Evolutionary conservation across 306 rosid genomes (phyloP).

Genomic region (Trifolium dubium): DNA sequence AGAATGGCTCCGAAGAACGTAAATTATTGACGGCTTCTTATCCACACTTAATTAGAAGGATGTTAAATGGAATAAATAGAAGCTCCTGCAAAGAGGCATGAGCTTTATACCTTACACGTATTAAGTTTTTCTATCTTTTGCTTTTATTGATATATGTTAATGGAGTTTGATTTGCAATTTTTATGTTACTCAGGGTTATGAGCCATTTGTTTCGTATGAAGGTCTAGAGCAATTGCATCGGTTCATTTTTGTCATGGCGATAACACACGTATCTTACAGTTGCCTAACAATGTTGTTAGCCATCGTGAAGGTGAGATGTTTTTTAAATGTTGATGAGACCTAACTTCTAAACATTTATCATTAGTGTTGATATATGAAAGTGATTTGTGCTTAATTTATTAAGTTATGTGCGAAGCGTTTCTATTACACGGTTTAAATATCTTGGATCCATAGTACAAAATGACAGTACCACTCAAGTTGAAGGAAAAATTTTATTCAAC

Average conservation of each 20-base stretch:
- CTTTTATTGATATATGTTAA: conserved; percentile 29
- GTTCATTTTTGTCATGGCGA: conserved; percentile 96
- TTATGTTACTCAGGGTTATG: conserved; percentile 70
- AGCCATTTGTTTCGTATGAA: conserved; percentile 90
- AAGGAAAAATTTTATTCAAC: not conserved
- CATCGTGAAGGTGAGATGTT: conserved; percentile 79
- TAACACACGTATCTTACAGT: conserved; percentile 94
- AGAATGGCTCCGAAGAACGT: conserved; percentile 56
- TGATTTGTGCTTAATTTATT: not conserved
- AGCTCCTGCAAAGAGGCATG: conserved; percentile 79
- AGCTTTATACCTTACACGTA: conserved; percentile 26
- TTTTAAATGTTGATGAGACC: not conserved
- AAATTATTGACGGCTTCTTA: conserved; percentile 59
- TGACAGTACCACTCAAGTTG: too few species aligned
- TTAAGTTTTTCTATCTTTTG: conserved; percentile 27
- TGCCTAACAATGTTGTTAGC: conserved; percentile 97
- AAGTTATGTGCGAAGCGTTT: not conserved
- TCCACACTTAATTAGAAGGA: conserved; percentile 60
- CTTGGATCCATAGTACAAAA: too few species aligned
- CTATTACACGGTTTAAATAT: too few species aligned
- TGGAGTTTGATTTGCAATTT: conserved; percentile 37
- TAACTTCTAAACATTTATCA: conserved; percentile 8
- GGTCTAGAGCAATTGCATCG: conserved; percentile 99
- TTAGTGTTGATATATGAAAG: not conserved
- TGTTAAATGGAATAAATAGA: conserved; percentile 54